Base-by-base conservation (phyloP, 768 basidiomycete genomes). In the Asterophora lycoperdoides region DNA sequence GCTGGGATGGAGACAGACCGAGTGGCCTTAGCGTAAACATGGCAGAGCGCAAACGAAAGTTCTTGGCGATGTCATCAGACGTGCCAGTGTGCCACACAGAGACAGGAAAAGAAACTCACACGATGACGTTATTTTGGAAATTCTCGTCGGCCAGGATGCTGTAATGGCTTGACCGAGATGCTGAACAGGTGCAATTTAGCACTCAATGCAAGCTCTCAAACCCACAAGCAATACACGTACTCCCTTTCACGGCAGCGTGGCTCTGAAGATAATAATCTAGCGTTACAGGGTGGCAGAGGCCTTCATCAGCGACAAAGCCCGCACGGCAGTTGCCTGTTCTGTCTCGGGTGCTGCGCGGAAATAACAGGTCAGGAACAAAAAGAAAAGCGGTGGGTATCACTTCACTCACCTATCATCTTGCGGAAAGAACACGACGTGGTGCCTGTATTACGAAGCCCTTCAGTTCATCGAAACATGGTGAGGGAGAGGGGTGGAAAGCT, bases 1-100 rank as follows among this genome's bases (percentile, higher is more conserved):
- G 83, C 83, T 0, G 83, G 84, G 37, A 86, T 81, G 0, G 81
- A 84, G 3, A 85, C 84, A 0, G 83, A 80, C n/a, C 81, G 74
- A 1, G 84, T 85, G 9, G 83, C 76, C 4, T 83, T 76, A 2
- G 82, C 77, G 44, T 83, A 86, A n/a, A 81, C 75, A 44, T 86
- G 83, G 56, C 84, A 86, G 0, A 85, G 64, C 0, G 81, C 72
- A 43, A 62, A 65, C 1, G 78, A 67, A 11, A 80, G 55, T 17
- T 68, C 63, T 46, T 48, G 45, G 32, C 42, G 44, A 29, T 26
- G 28, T 38, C 32, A 46, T 51, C 42, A 48, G 30, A 17, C 33
- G 30, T 46, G 23, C 20, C 48, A 37, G 13, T 33, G 30, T 46
- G 23, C 20, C 48, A 37, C 26, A 33, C 39, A 8, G 30, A 32